Percentiles rank a stretch among this genome's conserved stretches.
Evolutionary conservation across 1,139 yeast genomes (phyloP).

Genomic region (Groenewaldozyma auringiensis): DNA sequence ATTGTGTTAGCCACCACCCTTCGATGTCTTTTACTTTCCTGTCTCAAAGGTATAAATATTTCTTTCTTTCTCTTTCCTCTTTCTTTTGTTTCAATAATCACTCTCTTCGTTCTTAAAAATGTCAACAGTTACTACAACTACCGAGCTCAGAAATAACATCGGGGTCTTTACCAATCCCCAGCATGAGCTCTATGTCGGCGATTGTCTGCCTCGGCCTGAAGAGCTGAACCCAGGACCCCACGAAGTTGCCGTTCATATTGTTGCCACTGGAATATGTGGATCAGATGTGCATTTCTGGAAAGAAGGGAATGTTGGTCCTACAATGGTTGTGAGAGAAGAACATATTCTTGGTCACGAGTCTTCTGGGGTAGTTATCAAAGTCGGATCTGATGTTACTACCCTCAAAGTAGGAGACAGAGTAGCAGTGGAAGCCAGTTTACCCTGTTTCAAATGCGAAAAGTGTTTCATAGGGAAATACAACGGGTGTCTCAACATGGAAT

Average conservation of each 20-base stretch:
- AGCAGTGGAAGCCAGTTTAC: conserved; percentile 81
- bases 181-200: conserved; percentile 31
- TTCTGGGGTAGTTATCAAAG: conserved; percentile 60
- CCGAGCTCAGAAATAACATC: conserved; percentile 21
- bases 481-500: conserved; percentile 73
- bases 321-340: conserved; percentile 32
- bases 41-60: too few species aligned
- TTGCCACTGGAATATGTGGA: conserved; percentile 80
- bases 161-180: conserved; percentile 35
- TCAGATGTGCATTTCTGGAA: conserved; percentile 80
- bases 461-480: conserved; percentile 74
- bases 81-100: too few species aligned
- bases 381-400: conserved; percentile 52
- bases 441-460: conserved; percentile 66
- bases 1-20: too few species aligned
- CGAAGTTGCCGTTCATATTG: conserved; percentile 41
- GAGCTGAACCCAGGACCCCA: conserved; percentile 33
- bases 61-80: too few species aligned
- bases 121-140: background rate
- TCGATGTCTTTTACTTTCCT: too few species aligned
- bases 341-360: conserved; percentile 62
- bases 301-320: conserved; percentile 73
- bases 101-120: too few species aligned
- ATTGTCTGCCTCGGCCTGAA: conserved; percentile 30
- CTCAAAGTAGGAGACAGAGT: conserved; percentile 33